Conservation (phyloP, 306 rosid species). For the Inga leiocalycina region DNA sequence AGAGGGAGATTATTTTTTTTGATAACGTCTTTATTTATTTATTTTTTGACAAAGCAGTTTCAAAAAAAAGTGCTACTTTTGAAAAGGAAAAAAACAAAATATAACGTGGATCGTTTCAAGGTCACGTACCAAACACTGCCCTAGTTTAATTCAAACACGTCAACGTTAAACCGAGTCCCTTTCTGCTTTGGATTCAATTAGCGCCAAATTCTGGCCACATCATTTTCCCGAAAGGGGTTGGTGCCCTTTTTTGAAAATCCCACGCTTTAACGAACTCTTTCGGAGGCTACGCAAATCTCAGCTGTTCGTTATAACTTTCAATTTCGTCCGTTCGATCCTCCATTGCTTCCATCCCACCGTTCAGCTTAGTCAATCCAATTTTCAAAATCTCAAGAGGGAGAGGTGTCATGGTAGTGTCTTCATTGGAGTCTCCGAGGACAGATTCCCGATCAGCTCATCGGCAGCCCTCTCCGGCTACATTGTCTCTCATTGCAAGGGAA, state of each 20-base stretch:
- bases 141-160: slow-evolving; percentile 37
- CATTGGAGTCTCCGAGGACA: slow-evolving; percentile 6
- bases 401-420: slow-evolving; percentile 27
- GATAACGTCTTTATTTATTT: no score
- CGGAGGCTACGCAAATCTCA: slow-evolving; percentile 13
- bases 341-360: slow-evolving; percentile 31
- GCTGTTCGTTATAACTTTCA: slow-evolving; percentile 22
- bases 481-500: not conserved
- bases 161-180: slow-evolving; percentile 3
- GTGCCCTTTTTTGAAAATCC: slow-evolving; percentile 34
- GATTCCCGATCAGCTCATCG: slow-evolving; percentile 31
- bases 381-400: slow-evolving; percentile 57
- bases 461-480: slow-evolving; percentile 19
- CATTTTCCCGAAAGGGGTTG: slow-evolving; percentile 30
- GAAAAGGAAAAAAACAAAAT: not conserved
- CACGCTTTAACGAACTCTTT: slow-evolving; percentile 22
- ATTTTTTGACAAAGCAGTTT: not conserved
- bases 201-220: slow-evolving; percentile 66
- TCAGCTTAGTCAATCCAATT: slow-evolving; percentile 48
- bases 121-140: not conserved
- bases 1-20: no score
- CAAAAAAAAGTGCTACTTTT: not conserved
- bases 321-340: slow-evolving; percentile 13
- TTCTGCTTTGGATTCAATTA: slow-evolving; percentile 40
- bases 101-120: not conserved